These are phyloP conservation scores for Lenzites betulinus DNA, from an alignment of 768 basidiomycete species.

Conservation along the genomic window DNA sequence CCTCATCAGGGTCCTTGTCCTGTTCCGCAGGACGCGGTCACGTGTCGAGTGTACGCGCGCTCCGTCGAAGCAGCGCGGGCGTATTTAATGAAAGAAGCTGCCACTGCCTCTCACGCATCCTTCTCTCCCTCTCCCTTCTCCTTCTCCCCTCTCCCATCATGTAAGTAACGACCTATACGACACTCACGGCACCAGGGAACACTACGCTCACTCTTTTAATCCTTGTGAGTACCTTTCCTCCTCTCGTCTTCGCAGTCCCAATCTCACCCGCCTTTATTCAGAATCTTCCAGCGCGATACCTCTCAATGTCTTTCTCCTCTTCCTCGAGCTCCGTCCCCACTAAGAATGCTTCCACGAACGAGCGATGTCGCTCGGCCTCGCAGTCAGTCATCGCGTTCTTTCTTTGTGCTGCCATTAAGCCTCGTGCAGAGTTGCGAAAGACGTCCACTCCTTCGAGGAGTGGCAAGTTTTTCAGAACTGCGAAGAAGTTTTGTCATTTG, in stretches of 20 bases:
- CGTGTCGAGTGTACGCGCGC: neutral
- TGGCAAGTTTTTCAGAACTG: constrained; percentile 53
- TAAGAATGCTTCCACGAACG: neutral
- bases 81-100: constrained; percentile 8
- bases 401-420: neutral
- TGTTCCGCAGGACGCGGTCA: neutral
- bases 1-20: neutral
- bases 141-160: neutral
- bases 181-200: neutral
- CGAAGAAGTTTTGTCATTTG: constrained; percentile 46
- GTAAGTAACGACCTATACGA: constrained; percentile 20
- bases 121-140: neutral
- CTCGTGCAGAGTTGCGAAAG: constrained; percentile 12
- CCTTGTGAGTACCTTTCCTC: constrained; percentile 7
- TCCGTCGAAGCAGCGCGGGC: neutral
- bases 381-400: neutral
- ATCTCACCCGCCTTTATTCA: neutral
- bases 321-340: neutral
- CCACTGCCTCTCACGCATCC: constrained; percentile 6
- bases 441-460: constrained; percentile 41
- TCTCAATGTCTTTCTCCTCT: neutral
- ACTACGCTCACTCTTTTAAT: constrained; percentile 5
- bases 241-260: neutral
- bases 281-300: neutral
- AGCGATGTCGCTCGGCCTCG: neutral